Evolutionary conservation across 2,329 filamentous ascomycete genomes (phyloP), one percentile per base, ranked within the genome.

Genomic region (Arthrinium phaeospermum): DNA sequence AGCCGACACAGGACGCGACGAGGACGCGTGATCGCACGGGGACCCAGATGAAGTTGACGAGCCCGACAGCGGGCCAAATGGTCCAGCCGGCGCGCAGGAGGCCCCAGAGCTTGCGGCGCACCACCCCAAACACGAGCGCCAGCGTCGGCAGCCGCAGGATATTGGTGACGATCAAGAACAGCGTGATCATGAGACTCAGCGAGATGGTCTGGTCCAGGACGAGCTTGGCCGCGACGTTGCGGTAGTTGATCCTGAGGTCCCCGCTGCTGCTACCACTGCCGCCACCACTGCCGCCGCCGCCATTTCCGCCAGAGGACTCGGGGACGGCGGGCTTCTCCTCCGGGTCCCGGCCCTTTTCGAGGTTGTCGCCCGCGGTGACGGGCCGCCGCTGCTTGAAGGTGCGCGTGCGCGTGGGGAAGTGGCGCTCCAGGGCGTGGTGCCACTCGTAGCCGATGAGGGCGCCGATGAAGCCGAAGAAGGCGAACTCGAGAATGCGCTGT

Each of bases 171-270:
- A 81, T 75, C 72, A 82, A 78, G 68, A 82, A 82, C 34, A 79
- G 76, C 67, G 74, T 76, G 71, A 79, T 80, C 75, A 80, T 81
- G 74, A 82, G 80, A 72, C 76, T 75, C 2, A 82, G 76, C 27
- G 81, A 81, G 53, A 82, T 69, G 49, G 81, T 82, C 73, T 82
- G 81, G 71, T 82, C 81, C 34, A 82, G 76, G n/a, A 82, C 53
- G 67, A 82, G 71, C 75, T 82, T 82, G 34, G 77, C 77, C 22
- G 80, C 67, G 69, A 82, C 76, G 69, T 82, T 82, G 68, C 76
- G 76, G 78, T 80, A 82, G 71, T 76, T 82, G n/a, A 81, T 47
- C 41, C 19, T 73, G 22, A 61, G 30, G 27, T 70, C 67, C 19
- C 51, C 68, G n/a, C 51, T n/a, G 69, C 22, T 6, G 44, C 22